These are phyloP conservation scores for Penicillium antarcticum DNA, from an alignment of 495 filamentous ascomycete genomes.

Conservation along the genomic window DNA sequence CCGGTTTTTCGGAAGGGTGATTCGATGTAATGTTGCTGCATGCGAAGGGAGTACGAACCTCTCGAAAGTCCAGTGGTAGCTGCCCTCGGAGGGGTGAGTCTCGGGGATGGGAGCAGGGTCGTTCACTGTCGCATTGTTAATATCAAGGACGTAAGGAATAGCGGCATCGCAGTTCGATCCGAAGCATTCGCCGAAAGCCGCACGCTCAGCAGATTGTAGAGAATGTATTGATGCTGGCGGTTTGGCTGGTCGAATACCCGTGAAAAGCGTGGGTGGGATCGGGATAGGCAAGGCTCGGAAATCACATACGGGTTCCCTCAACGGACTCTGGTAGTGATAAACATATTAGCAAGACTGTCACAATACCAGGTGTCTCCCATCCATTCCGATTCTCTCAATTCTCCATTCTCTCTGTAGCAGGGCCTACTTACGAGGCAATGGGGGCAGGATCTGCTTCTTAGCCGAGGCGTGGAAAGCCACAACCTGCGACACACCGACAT, in stretches of 20 bases:
- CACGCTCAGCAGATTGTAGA: not conserved
- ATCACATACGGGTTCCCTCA: constrained; percentile 69
- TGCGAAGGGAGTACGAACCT: constrained; percentile 46
- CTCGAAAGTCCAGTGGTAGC: constrained; percentile 98
- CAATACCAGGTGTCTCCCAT: not conserved
- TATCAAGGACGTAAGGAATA: not conserved
- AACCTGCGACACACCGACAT: constrained; percentile 43
- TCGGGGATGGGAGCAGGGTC: constrained; percentile 76
- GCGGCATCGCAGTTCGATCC: not conserved
- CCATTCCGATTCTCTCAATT: not conserved
- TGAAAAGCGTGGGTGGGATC: constrained; percentile 1
- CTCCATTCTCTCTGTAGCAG: not conserved
- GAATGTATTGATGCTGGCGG: not conserved
- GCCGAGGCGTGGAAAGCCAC: constrained; percentile 73
- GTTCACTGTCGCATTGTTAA: constrained; percentile 59
- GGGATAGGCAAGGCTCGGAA: constrained; percentile 6
- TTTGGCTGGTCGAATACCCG: not conserved
- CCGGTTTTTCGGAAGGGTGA: not conserved
- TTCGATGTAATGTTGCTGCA: not conserved
- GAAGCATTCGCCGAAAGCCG: not conserved
- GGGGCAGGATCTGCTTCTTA: constrained; percentile 64
- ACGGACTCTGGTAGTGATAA: constrained; percentile 58
- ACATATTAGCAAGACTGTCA: constrained; percentile 18
- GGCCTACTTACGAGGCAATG: constrained; percentile 59
- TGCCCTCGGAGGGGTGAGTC: constrained; percentile 73